phyloP scores from a whole-genome alignment of 2,329 filamentous ascomycete species.

The Talaromyces sp. region DNA sequence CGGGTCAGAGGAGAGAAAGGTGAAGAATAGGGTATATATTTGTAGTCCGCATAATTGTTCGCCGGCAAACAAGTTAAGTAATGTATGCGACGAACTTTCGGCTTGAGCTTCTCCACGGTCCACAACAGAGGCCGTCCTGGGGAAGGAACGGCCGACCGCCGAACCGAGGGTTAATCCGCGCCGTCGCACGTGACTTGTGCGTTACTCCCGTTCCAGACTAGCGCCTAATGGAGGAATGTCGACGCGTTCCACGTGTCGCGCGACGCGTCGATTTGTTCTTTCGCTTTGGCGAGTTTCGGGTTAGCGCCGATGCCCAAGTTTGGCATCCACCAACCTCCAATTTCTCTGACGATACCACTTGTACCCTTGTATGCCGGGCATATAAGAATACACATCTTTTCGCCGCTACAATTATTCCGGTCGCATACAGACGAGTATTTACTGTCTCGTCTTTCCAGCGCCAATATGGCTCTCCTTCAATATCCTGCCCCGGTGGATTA shows the following conservation, averaged over 20 bases:
- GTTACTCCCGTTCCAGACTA: not conserved
- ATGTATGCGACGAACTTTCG: not conserved
- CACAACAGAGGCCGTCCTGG: not conserved
- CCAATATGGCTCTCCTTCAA: conserved; percentile 78
- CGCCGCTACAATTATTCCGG: not conserved
- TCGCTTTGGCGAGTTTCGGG: conserved; percentile 10
- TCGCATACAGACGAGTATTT: conserved; percentile 8
- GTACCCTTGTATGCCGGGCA: conserved; percentile 13
- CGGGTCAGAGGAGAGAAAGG: not conserved
- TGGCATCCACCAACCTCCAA: conserved; percentile 21
- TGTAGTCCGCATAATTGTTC: conserved; percentile 1
- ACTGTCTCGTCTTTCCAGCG: conserved; percentile 22
- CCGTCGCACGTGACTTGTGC: conserved; percentile 15
- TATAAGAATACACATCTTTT: conserved; percentile 5
- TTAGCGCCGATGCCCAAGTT: conserved; percentile 15
- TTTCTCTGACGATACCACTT: conserved; percentile 12
- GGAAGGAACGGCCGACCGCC: conserved; percentile 8
- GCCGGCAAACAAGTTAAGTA: not conserved
- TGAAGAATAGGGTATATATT: not conserved
- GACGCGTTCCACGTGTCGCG: conserved; percentile 28
- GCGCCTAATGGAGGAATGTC: conserved; percentile 17
- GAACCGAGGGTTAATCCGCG: conserved; percentile 19
- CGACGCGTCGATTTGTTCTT: conserved; percentile 27
- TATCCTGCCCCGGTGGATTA: conserved; percentile 81
- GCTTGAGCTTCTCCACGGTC: conserved; percentile 15